A percentile compares a stretch with the other conserved stretches of the same genome.
phyloP scores from a whole-genome alignment of 805 yeast species.

The Zygotorulaspora chibaensis region DNA sequence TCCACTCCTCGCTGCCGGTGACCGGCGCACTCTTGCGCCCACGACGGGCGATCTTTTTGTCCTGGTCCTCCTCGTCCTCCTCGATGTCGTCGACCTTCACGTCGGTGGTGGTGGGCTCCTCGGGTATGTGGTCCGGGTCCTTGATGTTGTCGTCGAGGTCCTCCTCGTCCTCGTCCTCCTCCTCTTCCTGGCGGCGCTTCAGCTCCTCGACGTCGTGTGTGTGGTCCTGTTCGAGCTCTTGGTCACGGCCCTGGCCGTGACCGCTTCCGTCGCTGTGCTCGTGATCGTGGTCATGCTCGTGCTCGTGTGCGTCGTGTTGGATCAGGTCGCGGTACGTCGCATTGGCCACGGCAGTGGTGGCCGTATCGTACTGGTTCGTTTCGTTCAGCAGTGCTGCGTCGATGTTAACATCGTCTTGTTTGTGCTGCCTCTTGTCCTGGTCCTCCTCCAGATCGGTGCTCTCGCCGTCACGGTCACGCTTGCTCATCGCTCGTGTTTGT shows the following conservation, averaged over 20 bases:
- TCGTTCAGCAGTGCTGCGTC: slow-evolving; percentile 30
- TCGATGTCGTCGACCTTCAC: slow-evolving; percentile 9
- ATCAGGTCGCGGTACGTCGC: slow-evolving; percentile 28
- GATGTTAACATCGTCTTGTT: slow-evolving; percentile 27
- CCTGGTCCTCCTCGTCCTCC: slow-evolving; percentile 11
- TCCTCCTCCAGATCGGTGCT: neutral
- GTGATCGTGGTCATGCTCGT: slow-evolving; percentile 4
- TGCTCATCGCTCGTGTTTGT: slow-evolving; percentile 3
- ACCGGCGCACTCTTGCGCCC: slow-evolving; percentile 30
- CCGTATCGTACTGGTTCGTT: slow-evolving; percentile 11
- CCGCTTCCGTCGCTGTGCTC: slow-evolving; percentile 6
- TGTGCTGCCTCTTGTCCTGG: slow-evolving; percentile 15
- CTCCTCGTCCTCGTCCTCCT: slow-evolving; percentile 16
- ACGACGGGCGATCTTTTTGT: slow-evolving; percentile 20
- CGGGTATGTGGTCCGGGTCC: slow-evolving; percentile 17
- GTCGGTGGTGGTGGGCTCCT: slow-evolving; percentile 8
- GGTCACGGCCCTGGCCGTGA: slow-evolving; percentile 2
- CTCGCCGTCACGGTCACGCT: neutral
- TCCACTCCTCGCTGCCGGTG: slow-evolving; percentile 32
- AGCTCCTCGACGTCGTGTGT: slow-evolving; percentile 7
- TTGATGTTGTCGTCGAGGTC: slow-evolving; percentile 20
- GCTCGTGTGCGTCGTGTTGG: slow-evolving; percentile 21
- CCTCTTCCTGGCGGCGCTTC: slow-evolving; percentile 11
- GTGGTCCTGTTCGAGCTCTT: neutral
- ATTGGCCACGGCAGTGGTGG: slow-evolving; percentile 27